phyloP scores from a whole-genome alignment of 148 eudicot species.

The Persicaria tinctoria region DNA sequence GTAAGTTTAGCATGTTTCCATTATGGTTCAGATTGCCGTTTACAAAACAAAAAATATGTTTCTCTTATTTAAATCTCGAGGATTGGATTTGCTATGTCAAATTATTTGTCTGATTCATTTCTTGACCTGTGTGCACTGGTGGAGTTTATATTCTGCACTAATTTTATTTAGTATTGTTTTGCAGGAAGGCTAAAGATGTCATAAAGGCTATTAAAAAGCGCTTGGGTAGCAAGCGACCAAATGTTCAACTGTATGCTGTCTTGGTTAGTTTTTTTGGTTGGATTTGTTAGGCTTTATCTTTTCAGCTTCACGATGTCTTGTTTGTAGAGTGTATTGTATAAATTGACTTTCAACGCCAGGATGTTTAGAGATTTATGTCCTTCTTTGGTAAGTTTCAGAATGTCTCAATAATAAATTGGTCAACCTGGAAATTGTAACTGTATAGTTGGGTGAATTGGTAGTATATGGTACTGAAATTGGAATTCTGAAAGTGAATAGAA shows the following conservation, averaged over 20 bases:
- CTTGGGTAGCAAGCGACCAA: slow-evolving; percentile 62
- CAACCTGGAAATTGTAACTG: background rate
- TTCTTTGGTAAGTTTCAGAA: background rate
- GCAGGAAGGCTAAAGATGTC: slow-evolving; percentile 85
- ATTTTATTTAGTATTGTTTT: slow-evolving; percentile 10
- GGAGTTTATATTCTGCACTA: background rate
- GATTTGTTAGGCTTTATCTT: background rate
- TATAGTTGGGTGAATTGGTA: background rate
- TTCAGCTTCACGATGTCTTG: slow-evolving; percentile 1
- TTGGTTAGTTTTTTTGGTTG: slow-evolving; percentile 43
- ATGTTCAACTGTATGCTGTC: slow-evolving; percentile 74
- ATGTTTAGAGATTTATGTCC: background rate
- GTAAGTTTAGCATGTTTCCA: background rate
- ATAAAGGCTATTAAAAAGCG: slow-evolving; percentile 89
- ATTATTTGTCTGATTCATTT: background rate
- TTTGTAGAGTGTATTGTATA: background rate
- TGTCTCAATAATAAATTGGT: background rate
- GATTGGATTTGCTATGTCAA: background rate
- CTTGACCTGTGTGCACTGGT: background rate
- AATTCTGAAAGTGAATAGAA: background rate
- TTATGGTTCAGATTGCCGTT: background rate
- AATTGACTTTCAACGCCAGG: background rate
- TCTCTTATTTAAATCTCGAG: background rate
- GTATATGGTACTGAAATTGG: background rate
- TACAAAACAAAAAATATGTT: background rate